Conservation (phyloP, 108 stramenopile species). For the Pseudonitzschia pungens region DNA sequence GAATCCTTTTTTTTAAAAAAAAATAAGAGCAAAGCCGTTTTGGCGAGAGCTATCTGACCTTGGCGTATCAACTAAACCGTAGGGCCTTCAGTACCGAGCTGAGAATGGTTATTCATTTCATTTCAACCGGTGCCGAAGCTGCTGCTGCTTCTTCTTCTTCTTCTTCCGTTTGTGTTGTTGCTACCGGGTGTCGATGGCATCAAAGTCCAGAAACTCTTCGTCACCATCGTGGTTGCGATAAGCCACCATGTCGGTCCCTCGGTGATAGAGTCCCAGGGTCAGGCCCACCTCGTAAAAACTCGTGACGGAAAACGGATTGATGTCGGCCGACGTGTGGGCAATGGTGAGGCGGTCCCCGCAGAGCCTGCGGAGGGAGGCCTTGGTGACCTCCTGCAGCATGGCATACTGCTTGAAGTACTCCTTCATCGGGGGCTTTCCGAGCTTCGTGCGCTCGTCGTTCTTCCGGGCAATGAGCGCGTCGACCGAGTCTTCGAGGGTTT, state of each 20-base stretch:
- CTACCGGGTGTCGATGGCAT: conserved; percentile 13
- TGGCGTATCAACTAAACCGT: too few species aligned
- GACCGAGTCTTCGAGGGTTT: conserved; percentile 18
- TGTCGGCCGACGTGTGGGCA: conserved; percentile 40
- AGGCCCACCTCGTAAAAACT: conserved; percentile 55
- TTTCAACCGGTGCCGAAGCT: too few species aligned
- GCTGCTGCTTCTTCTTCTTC: too few species aligned
- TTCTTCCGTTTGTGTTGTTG: background rate
- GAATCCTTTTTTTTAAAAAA: too few species aligned
- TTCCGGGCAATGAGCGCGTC: conserved; percentile 32
- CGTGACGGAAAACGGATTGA: conserved; percentile 45
- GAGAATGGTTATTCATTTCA: too few species aligned
- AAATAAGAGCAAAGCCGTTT: too few species aligned
- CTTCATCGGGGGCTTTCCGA: conserved; percentile 22
- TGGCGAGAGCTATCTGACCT: too few species aligned
- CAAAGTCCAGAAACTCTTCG: conserved; percentile 12
- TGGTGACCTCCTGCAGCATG: conserved; percentile 54
- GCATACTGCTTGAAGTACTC: conserved; percentile 39
- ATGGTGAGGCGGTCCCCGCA: conserved; percentile 42
- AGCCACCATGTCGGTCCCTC: conserved; percentile 28
- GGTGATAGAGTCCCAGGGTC: conserved; percentile 37
- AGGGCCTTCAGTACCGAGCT: too few species aligned
- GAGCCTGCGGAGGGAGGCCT: conserved; percentile 24
- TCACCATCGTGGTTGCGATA: conserved; percentile 10
- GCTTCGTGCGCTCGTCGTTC: conserved; percentile 24